Percentiles rank a stretch among this genome's conserved stretches.
These are phyloP conservation scores for Lodderomyces beijingensis DNA, from an alignment of 1,139 yeast genomes.

Conservation along the genomic window DNA sequence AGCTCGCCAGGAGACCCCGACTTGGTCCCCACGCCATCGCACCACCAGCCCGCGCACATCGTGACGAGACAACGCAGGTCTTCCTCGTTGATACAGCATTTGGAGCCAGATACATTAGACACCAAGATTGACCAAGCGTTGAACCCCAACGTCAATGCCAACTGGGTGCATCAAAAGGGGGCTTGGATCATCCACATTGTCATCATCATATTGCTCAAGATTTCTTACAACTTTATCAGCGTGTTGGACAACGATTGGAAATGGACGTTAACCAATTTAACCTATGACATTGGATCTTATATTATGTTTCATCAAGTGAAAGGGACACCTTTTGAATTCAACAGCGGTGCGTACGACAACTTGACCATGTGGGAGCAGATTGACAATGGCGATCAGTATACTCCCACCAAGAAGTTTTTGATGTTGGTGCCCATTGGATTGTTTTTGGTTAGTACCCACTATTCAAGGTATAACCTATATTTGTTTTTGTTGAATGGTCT, in stretches of 20 bases:
- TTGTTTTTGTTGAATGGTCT: slow-evolving; percentile 76
- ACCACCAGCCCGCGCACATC: slow-evolving; percentile 21
- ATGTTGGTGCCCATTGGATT: slow-evolving; percentile 86
- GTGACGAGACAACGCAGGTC: slow-evolving; percentile 42
- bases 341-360: slow-evolving; percentile 93
- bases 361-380: slow-evolving; percentile 99
- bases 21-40: slow-evolving; percentile 26
- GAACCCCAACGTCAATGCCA: slow-evolving; percentile 85
- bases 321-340: slow-evolving; percentile 96
- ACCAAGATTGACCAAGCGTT: slow-evolving; percentile 90
- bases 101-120: slow-evolving; percentile 89
- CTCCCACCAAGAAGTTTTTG: slow-evolving; percentile 91
- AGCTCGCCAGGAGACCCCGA: slow-evolving; percentile 8
- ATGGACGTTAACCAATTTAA: slow-evolving; percentile 90
- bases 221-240: slow-evolving; percentile 71
- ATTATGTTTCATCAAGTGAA: slow-evolving; percentile 95
- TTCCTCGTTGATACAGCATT: slow-evolving; percentile 68
- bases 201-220: slow-evolving; percentile 65
- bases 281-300: slow-evolving; percentile 87
- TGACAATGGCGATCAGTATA: slow-evolving; percentile 94
- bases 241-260: slow-evolving; percentile 73
- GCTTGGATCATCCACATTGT: slow-evolving; percentile 95
- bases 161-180: slow-evolving; percentile 93
- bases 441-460: slow-evolving; percentile 85
- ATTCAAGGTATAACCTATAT: slow-evolving; percentile 77